phyloP scores from a whole-genome alignment of 805 yeast genomes.

The Teunomyces gatunensis region DNA sequence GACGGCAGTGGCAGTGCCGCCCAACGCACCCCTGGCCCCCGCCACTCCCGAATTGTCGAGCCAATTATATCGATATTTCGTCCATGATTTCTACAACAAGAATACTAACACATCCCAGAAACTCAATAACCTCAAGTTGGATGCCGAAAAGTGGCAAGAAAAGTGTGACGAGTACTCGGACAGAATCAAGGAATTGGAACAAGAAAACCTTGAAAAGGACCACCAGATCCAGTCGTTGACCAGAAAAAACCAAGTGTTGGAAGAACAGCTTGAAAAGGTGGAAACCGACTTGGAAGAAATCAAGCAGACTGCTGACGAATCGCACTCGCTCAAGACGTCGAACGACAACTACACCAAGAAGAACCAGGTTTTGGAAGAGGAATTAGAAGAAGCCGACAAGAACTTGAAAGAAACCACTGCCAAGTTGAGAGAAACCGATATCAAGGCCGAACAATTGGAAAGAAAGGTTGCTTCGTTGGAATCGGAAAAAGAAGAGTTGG shows the following conservation, averaged over 20 bases:
- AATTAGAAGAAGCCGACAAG: conserved; percentile 85
- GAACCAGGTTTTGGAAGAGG: conserved; percentile 84
- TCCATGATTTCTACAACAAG: no score
- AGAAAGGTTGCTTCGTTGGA: conserved; percentile 91
- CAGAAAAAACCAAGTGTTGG: conserved; percentile 87
- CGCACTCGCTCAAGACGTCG: conserved; percentile 80
- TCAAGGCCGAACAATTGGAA: conserved; percentile 94
- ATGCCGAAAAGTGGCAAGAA: conserved; percentile 97
- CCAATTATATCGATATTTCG: no score
- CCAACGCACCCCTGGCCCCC: neutral
- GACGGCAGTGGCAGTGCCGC: neutral
- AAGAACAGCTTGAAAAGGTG: conserved; percentile 75
- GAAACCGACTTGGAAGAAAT: conserved; percentile 72
- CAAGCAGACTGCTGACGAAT: conserved; percentile 87
- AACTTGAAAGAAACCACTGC: conserved; percentile 91
- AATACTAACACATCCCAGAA: conserved; percentile 45
- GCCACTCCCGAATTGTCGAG: no score
- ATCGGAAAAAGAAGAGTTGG: conserved; percentile 87
- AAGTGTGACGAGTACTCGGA: conserved; percentile 84
- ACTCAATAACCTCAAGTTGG: conserved; percentile 84
- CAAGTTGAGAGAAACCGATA: conserved; percentile 91
- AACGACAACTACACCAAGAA: conserved; percentile 91
- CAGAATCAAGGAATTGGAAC: conserved; percentile 86
- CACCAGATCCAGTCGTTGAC: conserved; percentile 91
- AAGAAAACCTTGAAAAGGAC: conserved; percentile 87